Base-by-base conservation (phyloP, 1,284 basidiomycete genomes). In the Ganoderma sp. region DNA sequence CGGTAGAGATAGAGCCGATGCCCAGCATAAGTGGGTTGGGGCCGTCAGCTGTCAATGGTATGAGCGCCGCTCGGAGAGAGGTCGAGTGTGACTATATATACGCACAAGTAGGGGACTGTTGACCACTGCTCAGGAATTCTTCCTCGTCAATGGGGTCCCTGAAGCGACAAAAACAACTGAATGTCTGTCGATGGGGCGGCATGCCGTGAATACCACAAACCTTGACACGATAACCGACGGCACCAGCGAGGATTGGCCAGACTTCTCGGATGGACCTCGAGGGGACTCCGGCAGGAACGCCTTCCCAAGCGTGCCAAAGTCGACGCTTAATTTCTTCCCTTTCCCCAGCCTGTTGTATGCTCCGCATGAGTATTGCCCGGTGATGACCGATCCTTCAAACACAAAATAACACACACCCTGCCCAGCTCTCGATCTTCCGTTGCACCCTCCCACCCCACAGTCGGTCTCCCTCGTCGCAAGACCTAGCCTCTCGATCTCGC, bases 391-490 rank as follows among this genome's bases (percentile, higher is more conserved):
- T 50, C 17, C 37, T 37, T 43, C 48, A 34, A 39, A 37, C 8
- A 12, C 8, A 17, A 41, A 17, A 52, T 54, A 32, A 32, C 37
- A 25, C 32, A 58, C 73, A 91, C 90, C 85, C 85, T 41, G 90
- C 80, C 91, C 90, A 93, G 68, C 83, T 84, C 74, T 88, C 91
- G 2, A 93, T 79, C 78, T 90, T 92, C 70, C 85, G 87, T 77
- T 89, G 87, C 72, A 92, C 83, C 69, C 83, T 83, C 57, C 84
- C 88, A 4, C 87, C 81, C 86, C 90, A 88, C 64, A 84, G 82
- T 70, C 73, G 76, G 17, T 74, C 75, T 19, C 82, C 80, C 68
- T 81, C 79, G n/a, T 82, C 82, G 8, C 78, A 78, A 17, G 75
- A 77, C 63, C 75, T 75, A 22, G 73, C 73, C 52, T 76, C 74